A percentile compares a stretch with the other conserved stretches of the same genome.
phyloP scores from a whole-genome alignment of 2,329 filamentous ascomycete species.

The Hypoxylon sp. region DNA sequence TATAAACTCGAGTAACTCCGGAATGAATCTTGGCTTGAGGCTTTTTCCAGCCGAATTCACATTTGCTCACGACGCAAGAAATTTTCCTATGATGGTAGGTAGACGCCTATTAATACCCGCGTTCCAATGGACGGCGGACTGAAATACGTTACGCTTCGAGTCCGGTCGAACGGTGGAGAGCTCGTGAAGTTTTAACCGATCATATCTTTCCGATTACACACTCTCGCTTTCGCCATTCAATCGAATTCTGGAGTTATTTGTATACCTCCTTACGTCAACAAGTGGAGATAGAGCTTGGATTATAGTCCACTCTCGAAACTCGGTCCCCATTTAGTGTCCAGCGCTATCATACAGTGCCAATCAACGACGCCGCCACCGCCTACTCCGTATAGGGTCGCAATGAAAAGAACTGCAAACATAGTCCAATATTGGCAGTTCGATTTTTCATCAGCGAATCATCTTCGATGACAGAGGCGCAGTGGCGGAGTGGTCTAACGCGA shows the following conservation, averaged over 20 bases:
- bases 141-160: neutral
- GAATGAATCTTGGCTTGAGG: slow-evolving; percentile 25
- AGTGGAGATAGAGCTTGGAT: neutral
- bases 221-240: neutral
- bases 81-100: slow-evolving; percentile 26
- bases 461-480: slow-evolving; percentile 20
- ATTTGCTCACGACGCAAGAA: slow-evolving; percentile 6
- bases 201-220: neutral
- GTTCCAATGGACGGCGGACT: neutral
- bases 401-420: neutral
- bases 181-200: neutral
- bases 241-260: neutral
- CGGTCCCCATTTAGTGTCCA: neutral
- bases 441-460: neutral
- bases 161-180: neutral
- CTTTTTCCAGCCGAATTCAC: slow-evolving; percentile 19
- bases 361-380: neutral
- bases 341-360: neutral
- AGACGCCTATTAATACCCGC: slow-evolving; percentile 12
- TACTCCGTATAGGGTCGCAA: neutral
- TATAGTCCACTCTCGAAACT: neutral
- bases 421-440: neutral
- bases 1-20: slow-evolving; percentile 22
- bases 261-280: neutral
- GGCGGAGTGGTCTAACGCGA: slow-evolving; percentile 40